phyloP scores from a whole-genome alignment of 768 basidiomycete species.

The Zangia roseola region DNA sequence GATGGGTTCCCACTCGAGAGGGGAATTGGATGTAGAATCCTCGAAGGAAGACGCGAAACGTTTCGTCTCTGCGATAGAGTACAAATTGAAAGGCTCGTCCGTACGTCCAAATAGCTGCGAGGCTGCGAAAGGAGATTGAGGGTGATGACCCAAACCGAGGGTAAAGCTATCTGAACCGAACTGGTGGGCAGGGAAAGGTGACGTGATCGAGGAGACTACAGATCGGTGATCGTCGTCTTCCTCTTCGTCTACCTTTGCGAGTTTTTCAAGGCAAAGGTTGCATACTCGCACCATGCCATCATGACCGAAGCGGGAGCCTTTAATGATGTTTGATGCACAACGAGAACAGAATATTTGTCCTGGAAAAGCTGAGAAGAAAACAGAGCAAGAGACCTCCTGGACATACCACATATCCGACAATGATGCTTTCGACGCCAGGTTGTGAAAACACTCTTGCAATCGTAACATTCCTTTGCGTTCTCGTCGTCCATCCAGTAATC shows the following conservation, averaged over 20 bases:
- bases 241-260: constrained; percentile 83
- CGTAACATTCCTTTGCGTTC: constrained; percentile 92
- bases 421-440: constrained; percentile 96
- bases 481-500: constrained; percentile 99
- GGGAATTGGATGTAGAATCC: constrained; percentile 51
- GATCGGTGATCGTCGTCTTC: constrained; percentile 89
- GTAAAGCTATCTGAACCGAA: constrained; percentile 48
- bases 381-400: background rate
- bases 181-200: constrained; percentile 78
- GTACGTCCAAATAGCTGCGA: constrained; percentile 79
- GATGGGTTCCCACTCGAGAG: constrained; percentile 47
- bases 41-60: constrained; percentile 54
- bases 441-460: constrained; percentile 92
- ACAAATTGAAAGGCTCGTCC: constrained; percentile 77
- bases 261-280: constrained; percentile 91
- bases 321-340: constrained; percentile 96
- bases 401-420: constrained; percentile 91
- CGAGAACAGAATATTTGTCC: constrained; percentile 98
- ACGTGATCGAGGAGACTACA: constrained; percentile 65
- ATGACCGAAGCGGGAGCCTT: constrained; percentile 88
- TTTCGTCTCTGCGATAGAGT: constrained; percentile 78
- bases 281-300: constrained; percentile 96
- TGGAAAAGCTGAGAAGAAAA: constrained; percentile 25
- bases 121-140: constrained; percentile 86
- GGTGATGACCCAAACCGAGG: constrained; percentile 46